A percentile compares a stretch with the other conserved stretches of the same genome.
These are phyloP conservation scores for Phytophthora palmivora DNA, from an alignment of 352 stramenopile genomes.

Conservation along the genomic window DNA sequence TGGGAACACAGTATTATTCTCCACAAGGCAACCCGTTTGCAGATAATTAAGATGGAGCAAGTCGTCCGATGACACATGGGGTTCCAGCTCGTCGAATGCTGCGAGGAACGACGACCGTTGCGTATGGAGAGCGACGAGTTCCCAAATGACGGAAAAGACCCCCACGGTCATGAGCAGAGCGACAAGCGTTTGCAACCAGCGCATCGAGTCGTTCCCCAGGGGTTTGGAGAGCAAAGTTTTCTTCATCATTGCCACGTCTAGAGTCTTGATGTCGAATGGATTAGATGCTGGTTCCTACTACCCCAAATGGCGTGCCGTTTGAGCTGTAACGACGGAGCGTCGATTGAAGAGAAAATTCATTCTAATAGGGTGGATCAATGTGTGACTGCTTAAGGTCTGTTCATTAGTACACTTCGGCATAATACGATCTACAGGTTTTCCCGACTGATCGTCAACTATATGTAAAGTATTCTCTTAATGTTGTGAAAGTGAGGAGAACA, in stretches of 20 bases:
- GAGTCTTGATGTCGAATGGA: too few species aligned
- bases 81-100: conserved; percentile 12
- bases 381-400: too few species aligned
- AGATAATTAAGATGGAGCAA: conserved; percentile 45
- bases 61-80: conserved; percentile 37
- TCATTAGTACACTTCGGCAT: too few species aligned
- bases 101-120: conserved; percentile 24
- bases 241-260: conserved; percentile 25
- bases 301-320: too few species aligned
- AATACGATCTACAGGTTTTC: too few species aligned
- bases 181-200: conserved; percentile 26
- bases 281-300: too few species aligned
- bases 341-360: too few species aligned
- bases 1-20: conserved; percentile 50
- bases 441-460: too few species aligned
- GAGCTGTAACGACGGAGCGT: too few species aligned
- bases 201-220: conserved; percentile 8
- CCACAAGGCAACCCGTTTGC: conserved; percentile 38
- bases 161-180: conserved; percentile 24
- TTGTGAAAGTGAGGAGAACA: too few species aligned
- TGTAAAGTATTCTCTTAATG: too few species aligned
- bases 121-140: conserved; percentile 23
- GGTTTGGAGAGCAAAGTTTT: conserved; percentile 3
- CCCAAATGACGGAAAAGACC: conserved; percentile 28
- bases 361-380: too few species aligned